Evolutionary conservation across 2,329 filamentous ascomycete species (phyloP), one percentile per base, ranked within the genome.

Genomic region (Claviceps monticola): DNA sequence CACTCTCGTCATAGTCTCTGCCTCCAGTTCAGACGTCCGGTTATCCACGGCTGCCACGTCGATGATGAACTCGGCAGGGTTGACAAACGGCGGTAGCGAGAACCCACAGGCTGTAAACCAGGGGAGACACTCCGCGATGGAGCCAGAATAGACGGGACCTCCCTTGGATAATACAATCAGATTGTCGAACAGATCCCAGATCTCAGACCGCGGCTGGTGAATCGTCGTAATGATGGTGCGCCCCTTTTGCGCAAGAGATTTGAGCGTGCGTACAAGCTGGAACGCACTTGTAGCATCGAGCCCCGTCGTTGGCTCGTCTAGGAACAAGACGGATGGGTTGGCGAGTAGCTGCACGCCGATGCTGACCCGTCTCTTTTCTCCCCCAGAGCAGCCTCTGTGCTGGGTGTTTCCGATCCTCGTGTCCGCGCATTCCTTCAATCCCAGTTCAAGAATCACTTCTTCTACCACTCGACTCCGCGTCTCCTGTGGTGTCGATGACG

Each of bases 261-360:
- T 87, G 8, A 89, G 66, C 0, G 84, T 88, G 36, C 80, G 73
- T 0, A 89, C 73, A 0, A 90, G 74, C 57, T 88, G 84, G 58
- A 80, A 87, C 0, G 86, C 86, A 60, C 82, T 88, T 1, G 84
- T 87, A 0, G 85, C 84, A 66, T 90, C 86, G 7, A 90, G 71
- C 0, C 84, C 84, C 1, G 85, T 89, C 0, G 86, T 90, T 0
- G 86, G 85, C 59, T 90, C 86, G 59, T 91, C 86, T 21, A 88
- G 74, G 63, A 88, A 89, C 6, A 90, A 68, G 1, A 90, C 76
- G 5, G 83, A 87, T 1, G 86, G 86, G 61, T 89, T 90, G 4
- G 83, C 80, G n/a, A 90, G 70, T 52, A 90, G 72, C 64, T 89
- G 86, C 4, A 90, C 84, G 2, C 84, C 86, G 47, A 90, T 86